Conservation (phyloP, 2,329 filamentous ascomycete genomes). For the Claviceps paspali region DNA sequence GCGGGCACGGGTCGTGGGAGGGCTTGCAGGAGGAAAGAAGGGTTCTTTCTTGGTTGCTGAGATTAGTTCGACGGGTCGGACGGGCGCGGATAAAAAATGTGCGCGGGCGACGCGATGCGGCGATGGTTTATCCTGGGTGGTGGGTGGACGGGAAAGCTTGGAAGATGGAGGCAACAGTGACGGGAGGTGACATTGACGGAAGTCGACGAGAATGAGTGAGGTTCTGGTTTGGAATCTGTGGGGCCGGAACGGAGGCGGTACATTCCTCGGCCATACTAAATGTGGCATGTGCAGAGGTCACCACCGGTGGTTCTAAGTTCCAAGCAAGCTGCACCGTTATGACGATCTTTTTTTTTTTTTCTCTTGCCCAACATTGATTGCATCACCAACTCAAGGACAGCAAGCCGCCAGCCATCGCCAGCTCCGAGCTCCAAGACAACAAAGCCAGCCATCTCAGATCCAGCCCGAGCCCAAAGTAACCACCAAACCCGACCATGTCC, state of each 20-base stretch:
- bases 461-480: too few species aligned
- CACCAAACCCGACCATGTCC: slow-evolving; percentile 48
- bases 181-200: neutral
- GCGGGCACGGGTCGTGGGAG: slow-evolving; percentile 1
- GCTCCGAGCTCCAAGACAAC: too few species aligned
- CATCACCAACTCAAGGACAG: too few species aligned
- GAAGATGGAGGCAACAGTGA: neutral
- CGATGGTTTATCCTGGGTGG: neutral
- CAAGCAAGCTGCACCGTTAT: neutral
- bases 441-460: too few species aligned
- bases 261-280: neutral
- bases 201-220: neutral
- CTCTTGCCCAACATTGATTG: too few species aligned
- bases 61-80: neutral
- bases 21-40: neutral
- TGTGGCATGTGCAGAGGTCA: neutral
- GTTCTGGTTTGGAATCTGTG: neutral
- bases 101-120: neutral
- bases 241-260: neutral
- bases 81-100: neutral
- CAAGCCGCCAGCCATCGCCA: too few species aligned
- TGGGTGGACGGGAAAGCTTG: too few species aligned
- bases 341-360: neutral
- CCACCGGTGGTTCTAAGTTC: neutral
- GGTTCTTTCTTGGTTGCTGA: neutral